Percentiles rank a stretch among this genome's conserved stretches.
Conservation (phyloP, 164 flowering plant species). For the Warburgia ugandensis region DNA sequence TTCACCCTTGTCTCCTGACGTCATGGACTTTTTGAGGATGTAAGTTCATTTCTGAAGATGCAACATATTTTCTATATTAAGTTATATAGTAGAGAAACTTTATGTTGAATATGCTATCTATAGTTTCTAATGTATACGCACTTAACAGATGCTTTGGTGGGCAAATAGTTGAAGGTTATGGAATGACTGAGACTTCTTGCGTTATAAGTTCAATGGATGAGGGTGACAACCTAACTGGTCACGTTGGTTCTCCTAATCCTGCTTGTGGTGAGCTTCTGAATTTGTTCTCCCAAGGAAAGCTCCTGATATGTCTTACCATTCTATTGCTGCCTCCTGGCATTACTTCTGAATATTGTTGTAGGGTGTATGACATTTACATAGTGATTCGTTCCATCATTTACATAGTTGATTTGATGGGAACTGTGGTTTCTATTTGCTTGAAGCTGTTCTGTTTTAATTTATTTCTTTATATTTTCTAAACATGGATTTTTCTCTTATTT, state of each 20-base stretch:
- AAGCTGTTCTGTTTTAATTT: neutral
- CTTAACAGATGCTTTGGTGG: slow-evolving; percentile 86
- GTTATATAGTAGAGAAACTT: no score
- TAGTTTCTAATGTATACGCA: no score
- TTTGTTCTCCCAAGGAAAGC: no score
- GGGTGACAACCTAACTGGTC: slow-evolving; percentile 63
- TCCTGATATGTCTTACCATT: no score
- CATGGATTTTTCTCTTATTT: neutral
- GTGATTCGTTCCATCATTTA: no score
- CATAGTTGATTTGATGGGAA: neutral
- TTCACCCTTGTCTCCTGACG: slow-evolving; percentile 94
- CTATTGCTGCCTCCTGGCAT: no score
- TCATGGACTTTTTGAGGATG: slow-evolving; percentile 89
- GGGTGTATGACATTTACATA: no score
- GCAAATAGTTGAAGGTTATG: slow-evolving; percentile 79
- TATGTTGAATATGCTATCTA: no score
- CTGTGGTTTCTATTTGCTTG: neutral
- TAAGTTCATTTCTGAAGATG: slow-evolving; percentile 33
- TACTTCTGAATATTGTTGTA: no score
- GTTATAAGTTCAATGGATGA: slow-evolving; percentile 59
- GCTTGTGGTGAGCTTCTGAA: slow-evolving; percentile 96
- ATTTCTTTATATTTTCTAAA: neutral
- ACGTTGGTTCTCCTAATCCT: slow-evolving; percentile 93
- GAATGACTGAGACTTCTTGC: slow-evolving; percentile 96
- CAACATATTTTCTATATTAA: no score